phyloP scores from a whole-genome alignment of 352 stramenopile genomes.

The Globisporangium viniferum region DNA sequence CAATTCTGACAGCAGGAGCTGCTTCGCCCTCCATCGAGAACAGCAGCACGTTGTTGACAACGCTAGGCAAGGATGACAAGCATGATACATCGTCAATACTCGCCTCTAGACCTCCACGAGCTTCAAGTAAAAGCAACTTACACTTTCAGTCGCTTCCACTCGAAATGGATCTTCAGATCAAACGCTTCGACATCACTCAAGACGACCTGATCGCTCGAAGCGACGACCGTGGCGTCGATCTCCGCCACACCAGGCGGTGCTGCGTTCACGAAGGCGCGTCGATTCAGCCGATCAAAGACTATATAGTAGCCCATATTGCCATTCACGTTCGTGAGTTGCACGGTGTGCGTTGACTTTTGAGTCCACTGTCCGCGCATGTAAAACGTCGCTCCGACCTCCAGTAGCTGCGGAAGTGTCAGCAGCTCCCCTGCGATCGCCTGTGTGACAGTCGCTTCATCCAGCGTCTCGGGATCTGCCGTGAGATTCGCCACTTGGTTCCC shows the following conservation, averaged over 20 bases:
- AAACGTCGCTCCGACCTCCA: slow-evolving; percentile 9
- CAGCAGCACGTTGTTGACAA: slow-evolving; percentile 1
- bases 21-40: slow-evolving; percentile 12
- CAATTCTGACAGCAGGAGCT: background rate
- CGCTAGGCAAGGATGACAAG: background rate
- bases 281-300: slow-evolving; percentile 8
- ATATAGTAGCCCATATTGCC: background rate
- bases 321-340: slow-evolving; percentile 3
- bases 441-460: slow-evolving; percentile 1
- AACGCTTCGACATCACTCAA: slow-evolving; percentile 14
- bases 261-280: slow-evolving; percentile 2
- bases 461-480: background rate
- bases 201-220: slow-evolving; percentile 6
- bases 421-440: background rate
- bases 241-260: background rate
- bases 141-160: slow-evolving; percentile 17
- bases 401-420: slow-evolving; percentile 1
- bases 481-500: background rate
- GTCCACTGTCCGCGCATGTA: slow-evolving; percentile 20
- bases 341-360: background rate
- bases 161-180: slow-evolving; percentile 16
- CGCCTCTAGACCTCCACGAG: too few species aligned
- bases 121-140: slow-evolving; percentile 9
- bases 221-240: background rate
- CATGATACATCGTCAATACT: too few species aligned